Base-by-base conservation (phyloP, 352 stramenopile genomes). In the Phytopythium mirpurense region DNA sequence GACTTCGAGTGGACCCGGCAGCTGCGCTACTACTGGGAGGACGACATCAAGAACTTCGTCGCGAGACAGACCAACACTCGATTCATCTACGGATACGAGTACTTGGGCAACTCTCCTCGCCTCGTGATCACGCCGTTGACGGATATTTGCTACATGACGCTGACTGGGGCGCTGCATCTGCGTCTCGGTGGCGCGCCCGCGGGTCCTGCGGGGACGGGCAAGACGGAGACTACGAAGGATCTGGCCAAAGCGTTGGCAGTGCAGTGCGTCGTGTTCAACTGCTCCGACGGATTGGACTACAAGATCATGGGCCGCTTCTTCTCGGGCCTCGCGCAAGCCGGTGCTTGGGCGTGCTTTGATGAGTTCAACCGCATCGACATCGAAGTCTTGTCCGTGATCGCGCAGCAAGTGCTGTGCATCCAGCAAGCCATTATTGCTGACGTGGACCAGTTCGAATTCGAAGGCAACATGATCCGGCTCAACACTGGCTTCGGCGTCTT, bases 311-410 rank as follows among this genome's bases (percentile, higher is more conserved):
- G 93, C 0, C 67, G 93, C 0, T 98, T 98, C 68, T 98, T 98
- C 70, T 98, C 92, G 0, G 93, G 93, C 16, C 68, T 98, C 0
- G 92, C 91, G 2, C 91, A 98, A 54, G 86, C 90, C 4, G 92
- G 92, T 5, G 90, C 93, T 9, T 98, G 93, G 93, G 93, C 90
- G 9, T 98, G 93, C 67, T 98, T 98, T 65, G 93, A 98, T 56
- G 93, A 98, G 64, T 98, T 98, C 64, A 98, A 98, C 59, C 90
- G 93, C 23, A 98, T 98, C 45, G 92, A 98, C 62, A 97, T 98
- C 46, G 93, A 98, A 59, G 93, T 98, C 23, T 56, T 98, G 5
- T 97, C 88, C 21, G 93, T 98, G 19, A 98, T 98, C 63, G 92
- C 93, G n/a, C 93, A 98, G 58, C 93, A 98, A 57, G 95, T 98